A percentile compares a stretch with the other conserved stretches of the same genome.
phyloP scores from a whole-genome alignment of 768 basidiomycete species.

The Tricholomella constricta region DNA sequence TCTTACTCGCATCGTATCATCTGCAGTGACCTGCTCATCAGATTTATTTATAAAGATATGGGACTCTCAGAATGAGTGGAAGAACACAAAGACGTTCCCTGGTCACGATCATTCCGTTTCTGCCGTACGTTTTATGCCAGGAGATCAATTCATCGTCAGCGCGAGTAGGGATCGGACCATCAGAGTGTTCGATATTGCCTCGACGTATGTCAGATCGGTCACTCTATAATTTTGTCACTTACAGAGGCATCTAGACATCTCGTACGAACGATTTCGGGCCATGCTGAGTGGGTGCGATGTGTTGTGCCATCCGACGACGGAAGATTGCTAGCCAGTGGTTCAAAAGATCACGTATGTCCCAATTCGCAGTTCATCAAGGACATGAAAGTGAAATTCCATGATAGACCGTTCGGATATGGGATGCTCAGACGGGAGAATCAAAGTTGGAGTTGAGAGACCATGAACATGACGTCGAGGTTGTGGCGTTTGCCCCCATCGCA shows the following conservation, averaged over 20 bases:
- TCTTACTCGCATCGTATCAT: not conserved
- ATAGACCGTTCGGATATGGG: constrained; percentile 80
- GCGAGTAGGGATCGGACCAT: constrained; percentile 89
- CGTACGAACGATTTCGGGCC: constrained; percentile 73
- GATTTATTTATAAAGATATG: constrained; percentile 93
- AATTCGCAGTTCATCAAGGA: not conserved
- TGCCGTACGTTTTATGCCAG: constrained; percentile 80
- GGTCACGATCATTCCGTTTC: constrained; percentile 94
- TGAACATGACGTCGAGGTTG: constrained; percentile 83
- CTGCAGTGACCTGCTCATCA: constrained; percentile 64
- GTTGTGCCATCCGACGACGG: constrained; percentile 72
- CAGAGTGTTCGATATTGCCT: constrained; percentile 82
- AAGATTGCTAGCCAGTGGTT: constrained; percentile 73
- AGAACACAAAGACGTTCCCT: constrained; percentile 82
- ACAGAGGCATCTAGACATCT: constrained; percentile 56
- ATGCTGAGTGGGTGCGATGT: constrained; percentile 84
- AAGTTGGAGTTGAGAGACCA: constrained; percentile 87
- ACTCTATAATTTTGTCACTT: constrained; percentile 1
- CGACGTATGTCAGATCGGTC: constrained; percentile 57
- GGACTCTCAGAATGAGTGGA: constrained; percentile 90
- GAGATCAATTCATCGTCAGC: constrained; percentile 81
- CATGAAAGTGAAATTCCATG: constrained; percentile 22
- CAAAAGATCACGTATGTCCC: constrained; percentile 78
- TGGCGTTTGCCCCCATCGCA: constrained; percentile 76
- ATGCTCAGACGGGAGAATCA: constrained; percentile 69